phyloP scores from a whole-genome alignment of 352 stramenopile genomes.

The Elongisporangium undulatum region DNA sequence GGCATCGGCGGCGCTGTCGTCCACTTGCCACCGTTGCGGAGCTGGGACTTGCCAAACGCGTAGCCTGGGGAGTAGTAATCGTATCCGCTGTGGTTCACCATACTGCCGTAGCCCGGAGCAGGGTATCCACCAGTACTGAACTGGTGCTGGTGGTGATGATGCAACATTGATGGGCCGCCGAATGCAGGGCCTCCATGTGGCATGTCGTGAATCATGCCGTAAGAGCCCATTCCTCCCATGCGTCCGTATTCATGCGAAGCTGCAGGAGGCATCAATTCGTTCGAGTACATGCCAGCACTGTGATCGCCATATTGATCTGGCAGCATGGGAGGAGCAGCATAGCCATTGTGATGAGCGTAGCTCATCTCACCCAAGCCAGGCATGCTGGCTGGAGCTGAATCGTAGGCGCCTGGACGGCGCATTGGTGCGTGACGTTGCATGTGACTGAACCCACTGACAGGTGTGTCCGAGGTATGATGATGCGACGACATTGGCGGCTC shows the following conservation, averaged over 20 bases:
- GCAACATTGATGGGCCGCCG: neutral
- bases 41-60: conserved; percentile 43
- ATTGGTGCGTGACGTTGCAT: neutral
- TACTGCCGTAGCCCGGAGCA: conserved; percentile 3
- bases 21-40: conserved; percentile 60
- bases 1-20: conserved; percentile 64
- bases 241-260: conserved; percentile 14
- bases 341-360: neutral
- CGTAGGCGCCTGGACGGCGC: neutral
- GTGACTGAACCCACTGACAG: neutral
- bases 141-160: conserved; percentile 13
- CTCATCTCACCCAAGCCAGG: neutral
- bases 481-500: neutral
- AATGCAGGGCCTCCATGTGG: neutral
- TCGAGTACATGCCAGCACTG: conserved; percentile 22
- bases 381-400: neutral
- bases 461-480: neutral
- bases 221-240: conserved; percentile 17
- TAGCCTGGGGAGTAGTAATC: conserved; percentile 59
- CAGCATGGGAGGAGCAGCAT: neutral
- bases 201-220: conserved; percentile 9
- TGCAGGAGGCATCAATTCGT: neutral
- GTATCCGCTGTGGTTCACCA: conserved; percentile 28
- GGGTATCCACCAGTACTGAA: conserved; percentile 1
- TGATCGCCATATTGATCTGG: conserved; percentile 19